Conservation (phyloP, 2,329 filamentous ascomycete genomes). For the Talaromyces sp. region DNA sequence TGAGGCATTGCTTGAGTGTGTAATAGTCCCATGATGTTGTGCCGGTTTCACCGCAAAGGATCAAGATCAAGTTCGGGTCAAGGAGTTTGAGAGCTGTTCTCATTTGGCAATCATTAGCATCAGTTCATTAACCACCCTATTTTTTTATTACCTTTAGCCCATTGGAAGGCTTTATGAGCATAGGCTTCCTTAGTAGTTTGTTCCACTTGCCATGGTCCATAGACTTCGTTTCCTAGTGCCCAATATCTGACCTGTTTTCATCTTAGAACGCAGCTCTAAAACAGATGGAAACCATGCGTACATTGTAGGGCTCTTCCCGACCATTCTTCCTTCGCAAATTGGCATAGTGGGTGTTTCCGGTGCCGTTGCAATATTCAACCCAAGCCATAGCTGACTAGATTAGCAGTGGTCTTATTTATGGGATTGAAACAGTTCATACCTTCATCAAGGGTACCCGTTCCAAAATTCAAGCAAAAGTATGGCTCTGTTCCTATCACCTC, state of each 20-base stretch:
- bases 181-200: conserved; percentile 60
- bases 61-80: conserved; percentile 65
- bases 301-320: conserved; percentile 70
- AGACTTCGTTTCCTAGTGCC: conserved; percentile 74
- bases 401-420: neutral
- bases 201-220: conserved; percentile 59
- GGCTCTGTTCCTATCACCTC: conserved; percentile 70
- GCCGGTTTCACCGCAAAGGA: conserved; percentile 71
- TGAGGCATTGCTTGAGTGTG: conserved; percentile 66
- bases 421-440: conserved; percentile 30
- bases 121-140: neutral
- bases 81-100: conserved; percentile 38
- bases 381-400: conserved; percentile 59
- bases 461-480: conserved; percentile 77
- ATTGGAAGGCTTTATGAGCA: conserved; percentile 57
- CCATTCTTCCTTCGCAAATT: conserved; percentile 75
- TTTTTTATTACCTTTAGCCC: conserved; percentile 50
- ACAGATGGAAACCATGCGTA: conserved; percentile 23
- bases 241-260: conserved; percentile 66
- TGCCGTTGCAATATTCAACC: conserved; percentile 83
- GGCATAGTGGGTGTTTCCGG: conserved; percentile 74
- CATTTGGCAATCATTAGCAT: neutral
- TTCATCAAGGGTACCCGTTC: conserved; percentile 59
- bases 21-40: conserved; percentile 69
- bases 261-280: neutral